Evolutionary conservation across 2,329 filamentous ascomycete species (phyloP).

Genomic region (Tolypocladium paradoxum): DNA sequence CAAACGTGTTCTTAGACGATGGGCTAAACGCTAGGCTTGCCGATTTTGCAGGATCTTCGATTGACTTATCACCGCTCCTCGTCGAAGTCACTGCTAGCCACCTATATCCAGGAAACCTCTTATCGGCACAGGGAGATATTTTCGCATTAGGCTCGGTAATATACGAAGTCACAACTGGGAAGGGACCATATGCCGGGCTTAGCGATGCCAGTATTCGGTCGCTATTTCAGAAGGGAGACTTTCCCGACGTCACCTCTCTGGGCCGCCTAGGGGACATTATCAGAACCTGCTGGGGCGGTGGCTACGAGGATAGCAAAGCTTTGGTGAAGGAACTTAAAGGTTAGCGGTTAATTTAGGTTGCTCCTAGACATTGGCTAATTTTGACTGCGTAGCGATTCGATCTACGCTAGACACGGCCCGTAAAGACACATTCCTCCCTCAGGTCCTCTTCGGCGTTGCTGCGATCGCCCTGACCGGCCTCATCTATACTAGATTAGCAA

Average conservation of each 20-base stretch:
- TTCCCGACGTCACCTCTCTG: constrained; percentile 1
- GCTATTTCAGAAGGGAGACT: neutral
- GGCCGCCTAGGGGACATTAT: constrained; percentile 1
- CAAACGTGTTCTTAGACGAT: constrained; percentile 4
- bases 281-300: constrained; percentile 2
- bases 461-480: too few relatives aligned
- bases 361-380: too few relatives aligned
- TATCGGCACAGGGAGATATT: constrained; percentile 2
- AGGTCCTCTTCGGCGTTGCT: too few relatives aligned
- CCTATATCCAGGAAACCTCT: neutral
- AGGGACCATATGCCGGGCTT: constrained; percentile 1
- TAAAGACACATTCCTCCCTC: too few relatives aligned
- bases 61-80: constrained; percentile 1
- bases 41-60: constrained; percentile 5
- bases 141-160: constrained; percentile 1
- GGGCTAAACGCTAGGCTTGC: constrained; percentile 2
- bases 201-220: neutral
- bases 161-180: constrained; percentile 1
- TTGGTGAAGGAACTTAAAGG: neutral
- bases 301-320: neutral
- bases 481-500: too few relatives aligned
- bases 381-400: too few relatives aligned
- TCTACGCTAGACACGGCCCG: too few relatives aligned
- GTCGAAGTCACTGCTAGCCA: constrained; percentile 1
- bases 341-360: too few relatives aligned